Evolutionary conservation across 2,329 filamentous ascomycete genomes (phyloP).

Genomic region (Knufia petricola): DNA sequence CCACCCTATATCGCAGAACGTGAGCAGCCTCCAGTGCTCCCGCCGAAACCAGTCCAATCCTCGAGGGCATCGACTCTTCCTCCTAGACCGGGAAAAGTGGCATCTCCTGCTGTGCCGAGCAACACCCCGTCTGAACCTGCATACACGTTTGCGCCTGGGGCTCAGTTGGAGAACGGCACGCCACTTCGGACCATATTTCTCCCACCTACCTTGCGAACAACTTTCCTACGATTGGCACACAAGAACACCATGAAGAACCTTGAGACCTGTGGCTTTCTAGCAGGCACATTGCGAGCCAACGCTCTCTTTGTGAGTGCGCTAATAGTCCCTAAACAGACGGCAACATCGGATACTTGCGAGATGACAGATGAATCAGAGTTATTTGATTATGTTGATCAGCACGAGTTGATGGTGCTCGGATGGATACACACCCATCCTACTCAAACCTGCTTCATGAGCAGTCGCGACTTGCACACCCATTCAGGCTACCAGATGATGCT

Average conservation of each 20-base stretch:
- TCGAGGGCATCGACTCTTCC: slow-evolving; percentile 16
- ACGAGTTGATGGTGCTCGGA: slow-evolving; percentile 76
- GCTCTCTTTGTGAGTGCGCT: slow-evolving; percentile 84
- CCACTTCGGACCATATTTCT: slow-evolving; percentile 83
- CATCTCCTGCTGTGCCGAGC: slow-evolving; percentile 24
- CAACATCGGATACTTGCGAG: slow-evolving; percentile 88
- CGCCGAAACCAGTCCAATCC: slow-evolving; percentile 22
- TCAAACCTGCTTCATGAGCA: slow-evolving; percentile 97
- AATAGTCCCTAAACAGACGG: slow-evolving; percentile 81
- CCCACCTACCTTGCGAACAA: slow-evolving; percentile 60
- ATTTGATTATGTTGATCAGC: slow-evolving; percentile 75
- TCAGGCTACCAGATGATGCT: slow-evolving; percentile 93
- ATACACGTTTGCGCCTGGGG: slow-evolving; percentile 73
- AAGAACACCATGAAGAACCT: slow-evolving; percentile 72
- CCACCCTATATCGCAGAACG: background rate
- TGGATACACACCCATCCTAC: slow-evolving; percentile 98
- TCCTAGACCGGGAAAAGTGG: slow-evolving; percentile 21
- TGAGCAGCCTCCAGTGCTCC: slow-evolving; percentile 20
- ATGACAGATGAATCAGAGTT: slow-evolving; percentile 76
- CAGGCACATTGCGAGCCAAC: slow-evolving; percentile 82
- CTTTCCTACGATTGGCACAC: slow-evolving; percentile 64
- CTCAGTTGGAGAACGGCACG: slow-evolving; percentile 80
- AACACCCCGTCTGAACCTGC: slow-evolving; percentile 32
- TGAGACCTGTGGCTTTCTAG: slow-evolving; percentile 92
- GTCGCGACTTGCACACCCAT: slow-evolving; percentile 85